Base-by-base conservation (phyloP, 768 basidiomycete species). In the Crassisporium funariophilum region DNA sequence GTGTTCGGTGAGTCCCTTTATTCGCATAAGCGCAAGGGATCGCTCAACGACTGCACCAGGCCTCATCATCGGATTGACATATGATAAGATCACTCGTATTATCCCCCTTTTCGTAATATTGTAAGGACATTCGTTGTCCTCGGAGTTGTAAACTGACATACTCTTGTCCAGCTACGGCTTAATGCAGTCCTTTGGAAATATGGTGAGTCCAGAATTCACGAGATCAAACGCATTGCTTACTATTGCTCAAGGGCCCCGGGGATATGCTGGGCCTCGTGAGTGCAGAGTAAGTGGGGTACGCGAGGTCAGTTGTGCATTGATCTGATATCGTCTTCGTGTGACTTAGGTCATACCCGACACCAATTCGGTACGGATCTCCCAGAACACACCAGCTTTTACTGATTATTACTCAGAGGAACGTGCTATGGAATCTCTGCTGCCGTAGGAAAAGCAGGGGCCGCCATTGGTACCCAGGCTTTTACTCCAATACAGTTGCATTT, bases 171-270 rank as follows among this genome's bases (percentile, higher is more conserved):
- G 82, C 53, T 88, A 85, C 60, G 86, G 82, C 2, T 65, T 86
- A 44, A 84, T 88, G 84, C 82, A 86, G 54, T 84, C 81, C 3
- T 77, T 74, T 35, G 85, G 84, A n/a, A 87, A 87, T 55, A 38
- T 86, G 67, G 81, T 78, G 58, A 29, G 68, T 58, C 15, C 12
- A 25, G 21, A 16, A 16, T 21, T 29, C 10, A 38, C 15, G 27
- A 22, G 7, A 21, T 20, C 49, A 22, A 17, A 21, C 35, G 29
- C 27, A n/a, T 31, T 41, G 22, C 48, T n/a, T 56, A 29, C 19
- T 38, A 6, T 39, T 20, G 17, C 15, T 46, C 17, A 51, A 83
- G 81, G 85, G 86, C 13, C 85, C 86, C 2, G 86, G 87, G 16
- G 78, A 87, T 56, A 85, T 86, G 81, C 62, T 84, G 8, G 82